Conservation (phyloP, 306 rosid genomes). For the Abrus pulchellus region DNA sequence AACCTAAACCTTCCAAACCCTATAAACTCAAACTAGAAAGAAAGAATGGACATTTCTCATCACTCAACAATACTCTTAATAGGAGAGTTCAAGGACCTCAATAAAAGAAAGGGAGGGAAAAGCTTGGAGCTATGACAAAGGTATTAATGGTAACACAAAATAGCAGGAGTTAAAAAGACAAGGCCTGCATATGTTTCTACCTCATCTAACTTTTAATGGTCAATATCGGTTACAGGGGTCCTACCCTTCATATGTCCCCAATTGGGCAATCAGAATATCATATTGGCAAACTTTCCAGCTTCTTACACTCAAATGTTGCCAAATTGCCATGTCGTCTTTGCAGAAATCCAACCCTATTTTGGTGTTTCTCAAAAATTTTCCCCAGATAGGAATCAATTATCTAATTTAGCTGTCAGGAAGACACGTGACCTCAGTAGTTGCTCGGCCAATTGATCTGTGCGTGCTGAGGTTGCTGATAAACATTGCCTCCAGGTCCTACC, state of each 20-base stretch:
- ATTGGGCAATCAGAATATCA: conserved; percentile 79
- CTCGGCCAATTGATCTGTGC: conserved; percentile 93
- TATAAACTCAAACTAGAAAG: conserved; percentile 64
- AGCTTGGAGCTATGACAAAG: conserved; percentile 58
- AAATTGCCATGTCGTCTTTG: conserved; percentile 58
- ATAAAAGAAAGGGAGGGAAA: conserved; percentile 50
- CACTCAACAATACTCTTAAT: conserved; percentile 69
- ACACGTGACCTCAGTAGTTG: conserved; percentile 70
- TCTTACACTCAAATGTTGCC: conserved; percentile 65
- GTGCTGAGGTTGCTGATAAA: conserved; percentile 95
- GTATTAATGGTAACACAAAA: conserved; percentile 62
- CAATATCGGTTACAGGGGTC: conserved; percentile 84
- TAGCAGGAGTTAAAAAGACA: conserved; percentile 61
- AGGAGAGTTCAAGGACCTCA: conserved; percentile 55
- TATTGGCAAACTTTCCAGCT: conserved; percentile 62
- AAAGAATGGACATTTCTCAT: conserved; percentile 78
- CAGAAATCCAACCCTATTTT: conserved; percentile 65
- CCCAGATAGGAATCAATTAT: conserved; percentile 57
- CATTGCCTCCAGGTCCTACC: conserved; percentile 92
- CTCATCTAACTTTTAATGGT: conserved; percentile 73
- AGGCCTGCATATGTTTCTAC: conserved; percentile 71
- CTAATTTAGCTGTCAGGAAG: conserved; percentile 56
- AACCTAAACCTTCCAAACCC: conserved; percentile 85
- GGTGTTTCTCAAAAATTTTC: conserved; percentile 59
- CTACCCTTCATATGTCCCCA: conserved; percentile 78